These are phyloP conservation scores for Lichtheimia corymbifera DNA, from an alignment of 371 early-diverging fungal genomes.

Conservation along the genomic window DNA sequence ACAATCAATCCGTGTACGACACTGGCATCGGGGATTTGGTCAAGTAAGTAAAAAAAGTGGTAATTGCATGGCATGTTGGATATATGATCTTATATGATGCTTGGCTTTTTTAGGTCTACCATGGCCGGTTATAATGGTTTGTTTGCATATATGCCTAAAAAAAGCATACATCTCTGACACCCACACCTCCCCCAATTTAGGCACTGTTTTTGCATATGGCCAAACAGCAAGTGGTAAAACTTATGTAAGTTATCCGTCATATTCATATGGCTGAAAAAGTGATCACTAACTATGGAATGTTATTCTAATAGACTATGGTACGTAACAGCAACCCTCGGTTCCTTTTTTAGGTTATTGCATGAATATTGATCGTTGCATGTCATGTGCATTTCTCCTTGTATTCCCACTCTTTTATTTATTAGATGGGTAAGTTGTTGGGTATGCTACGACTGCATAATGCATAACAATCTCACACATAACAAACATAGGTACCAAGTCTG, in stretches of 20 bases:
- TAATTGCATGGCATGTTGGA: not conserved
- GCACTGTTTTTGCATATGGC: constrained; percentile 78
- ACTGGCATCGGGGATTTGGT: constrained; percentile 23
- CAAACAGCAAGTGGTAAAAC: constrained; percentile 89
- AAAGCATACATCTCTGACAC: not conserved
- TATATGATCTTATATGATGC: not conserved
- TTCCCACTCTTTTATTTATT: not conserved
- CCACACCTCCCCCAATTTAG: constrained; percentile 24
- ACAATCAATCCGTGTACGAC: constrained; percentile 14
- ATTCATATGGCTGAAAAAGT: not conserved
- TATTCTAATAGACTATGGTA: constrained; percentile 28
- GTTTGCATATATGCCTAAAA: not conserved
- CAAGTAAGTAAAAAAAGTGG: constrained; percentile 19
- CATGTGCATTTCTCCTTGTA: no score
- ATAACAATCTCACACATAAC: no score
- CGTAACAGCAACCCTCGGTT: not conserved
- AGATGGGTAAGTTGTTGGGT: constrained; percentile 32
- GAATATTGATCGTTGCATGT: no score
- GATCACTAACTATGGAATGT: no score
- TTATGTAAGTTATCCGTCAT: constrained; percentile 6
- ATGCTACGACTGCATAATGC: no score
- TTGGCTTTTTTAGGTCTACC: constrained; percentile 7
- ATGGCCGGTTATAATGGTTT: constrained; percentile 26
- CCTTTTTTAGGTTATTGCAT: not conserved
- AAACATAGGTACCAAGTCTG: constrained; percentile 46